Evolutionary conservation across 225 moss, liverwort and hornwort species (phyloP), one percentile per base, ranked within the genome.

Genomic region (Physcomitrium patens): DNA sequence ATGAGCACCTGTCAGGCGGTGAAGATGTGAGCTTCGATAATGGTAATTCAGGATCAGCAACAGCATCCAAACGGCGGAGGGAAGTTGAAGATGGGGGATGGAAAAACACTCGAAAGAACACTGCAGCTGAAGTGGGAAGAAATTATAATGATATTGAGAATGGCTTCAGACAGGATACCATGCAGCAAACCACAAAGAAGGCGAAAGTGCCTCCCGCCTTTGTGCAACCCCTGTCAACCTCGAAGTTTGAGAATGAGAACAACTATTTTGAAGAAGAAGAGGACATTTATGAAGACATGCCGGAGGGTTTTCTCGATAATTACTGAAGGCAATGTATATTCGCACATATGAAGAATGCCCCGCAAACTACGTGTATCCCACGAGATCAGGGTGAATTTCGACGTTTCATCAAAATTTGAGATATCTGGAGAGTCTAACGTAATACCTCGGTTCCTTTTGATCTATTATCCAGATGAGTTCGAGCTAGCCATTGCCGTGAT

Each of bases 41-140:
- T 28, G 68, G 75, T 61, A 78, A 69, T 50, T 68, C 51, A 37
- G 79, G 82, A 54, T 77, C 75, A 27, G 77, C 63, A 48, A 68
- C 73, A 44, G 52, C 77, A 43, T 67, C 94, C 11, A 97, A 97
- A 83, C 84, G 97, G 68, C 83, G 66, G 20, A 83, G 97, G 73
- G 91, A 87, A 69, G 73, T 72, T 50, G 82, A 72, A 75, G 90
- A 83, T 79, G 72, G 73, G 44, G 81, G 78, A 51, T 90, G 90
- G 96, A 84, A 82, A 67, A 79, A 72, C 69, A 84, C 81, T 51
- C 77, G 87, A 5, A 79, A 52, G 47, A 70, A 24, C 74, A 17
- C 1, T 71, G 73, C 80, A 62, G 58, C 48, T 54, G 78, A 76
- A 55, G 67, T 76, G 8, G 76, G 68, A 28, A 26, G n/a, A 22